Base-by-base conservation (phyloP, 108 stramenopile genomes). In the Stephanodiscus triporus region DNA sequence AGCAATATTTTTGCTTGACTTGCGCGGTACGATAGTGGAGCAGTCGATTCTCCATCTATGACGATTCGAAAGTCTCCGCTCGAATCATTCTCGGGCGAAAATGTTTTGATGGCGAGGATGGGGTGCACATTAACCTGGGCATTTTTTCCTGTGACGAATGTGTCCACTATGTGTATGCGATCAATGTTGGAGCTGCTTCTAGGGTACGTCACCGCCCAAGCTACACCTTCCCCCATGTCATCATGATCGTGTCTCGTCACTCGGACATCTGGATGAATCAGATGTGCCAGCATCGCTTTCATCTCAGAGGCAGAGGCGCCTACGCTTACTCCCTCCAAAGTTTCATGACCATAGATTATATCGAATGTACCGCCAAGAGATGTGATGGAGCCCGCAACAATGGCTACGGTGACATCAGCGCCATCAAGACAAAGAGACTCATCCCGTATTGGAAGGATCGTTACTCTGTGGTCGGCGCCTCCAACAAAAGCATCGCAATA, bases 351-450 rank as follows among this genome's bases (percentile, higher is more conserved):
- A 45, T 51, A 70, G 45, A 22, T 38, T 10, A 74, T 68, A 19
- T 34, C 53, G 42, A 81, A 74, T 24, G 72, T 48, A 29, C 80
- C 80, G 0, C 73, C 73, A 55, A 74, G 1, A 4, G 73, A 40
- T 1, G 80, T 74, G 2, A 57, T 36, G 23, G 80, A 72, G 53
- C 69, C 73, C 13, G 72, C 73, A 5, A 75, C 80, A 50, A 81
- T 74, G 38, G 80, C 80, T 19, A 81, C 54, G 34, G 67, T 68
- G 16, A 43, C 65, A 0, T 47, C 8, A 5, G 47, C 59, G 20
- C 80, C 80, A 61, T 60, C 34, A 14, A 29, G n/a, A 34, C 80
- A 81, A 9, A 68, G 59, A 62, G 80, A 70, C 57, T 81, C 80
- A 51, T 81, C 80, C 32, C 73, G 23, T 22, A 78, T 63, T 27